Evolutionary conservation across 768 basidiomycete genomes (phyloP).

Genomic region (Lentinula aciculospora): DNA sequence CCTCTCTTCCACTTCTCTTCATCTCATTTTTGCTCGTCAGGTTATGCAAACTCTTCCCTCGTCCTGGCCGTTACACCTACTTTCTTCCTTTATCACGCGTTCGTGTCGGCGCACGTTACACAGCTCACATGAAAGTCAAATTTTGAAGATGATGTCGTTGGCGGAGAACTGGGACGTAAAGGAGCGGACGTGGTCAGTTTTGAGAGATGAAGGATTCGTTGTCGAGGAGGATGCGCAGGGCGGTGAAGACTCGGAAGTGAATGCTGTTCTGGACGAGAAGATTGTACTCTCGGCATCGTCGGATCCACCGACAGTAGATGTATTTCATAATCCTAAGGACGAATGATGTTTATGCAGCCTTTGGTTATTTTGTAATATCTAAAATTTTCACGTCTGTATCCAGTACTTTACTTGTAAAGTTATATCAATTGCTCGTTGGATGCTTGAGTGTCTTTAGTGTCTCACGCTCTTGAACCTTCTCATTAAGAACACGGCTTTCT

Average conservation of each 20-base stretch:
- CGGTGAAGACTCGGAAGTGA: constrained; percentile 27
- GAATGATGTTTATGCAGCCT: background rate
- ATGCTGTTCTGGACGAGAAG: constrained; percentile 39
- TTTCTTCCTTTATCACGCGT: constrained; percentile 75
- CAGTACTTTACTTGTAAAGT: too few relatives aligned
- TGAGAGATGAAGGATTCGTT: constrained; percentile 61
- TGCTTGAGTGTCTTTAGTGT: too few relatives aligned
- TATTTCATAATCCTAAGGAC: background rate
- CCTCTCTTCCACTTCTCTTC: constrained; percentile 1
- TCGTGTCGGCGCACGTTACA: constrained; percentile 77
- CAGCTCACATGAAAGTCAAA: constrained; percentile 59
- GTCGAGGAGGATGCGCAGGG: constrained; percentile 56
- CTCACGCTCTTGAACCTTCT: too few relatives aligned
- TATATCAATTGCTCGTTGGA: too few relatives aligned
- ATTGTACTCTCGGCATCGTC: constrained; percentile 27
- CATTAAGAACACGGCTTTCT: too few relatives aligned
- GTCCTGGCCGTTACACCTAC: constrained; percentile 66
- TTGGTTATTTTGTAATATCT: too few relatives aligned
- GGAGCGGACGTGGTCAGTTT: constrained; percentile 49
- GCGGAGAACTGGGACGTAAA: constrained; percentile 77
- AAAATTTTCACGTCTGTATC: too few relatives aligned
- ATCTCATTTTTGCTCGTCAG: constrained; percentile 25
- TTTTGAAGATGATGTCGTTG: constrained; percentile 72
- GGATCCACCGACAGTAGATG: constrained; percentile 3
- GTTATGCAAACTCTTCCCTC: constrained; percentile 63